Percentiles rank a stretch among this genome's conserved stretches.
Evolutionary conservation across 768 basidiomycete genomes (phyloP).

Genomic region (Leccinum arenicola): DNA sequence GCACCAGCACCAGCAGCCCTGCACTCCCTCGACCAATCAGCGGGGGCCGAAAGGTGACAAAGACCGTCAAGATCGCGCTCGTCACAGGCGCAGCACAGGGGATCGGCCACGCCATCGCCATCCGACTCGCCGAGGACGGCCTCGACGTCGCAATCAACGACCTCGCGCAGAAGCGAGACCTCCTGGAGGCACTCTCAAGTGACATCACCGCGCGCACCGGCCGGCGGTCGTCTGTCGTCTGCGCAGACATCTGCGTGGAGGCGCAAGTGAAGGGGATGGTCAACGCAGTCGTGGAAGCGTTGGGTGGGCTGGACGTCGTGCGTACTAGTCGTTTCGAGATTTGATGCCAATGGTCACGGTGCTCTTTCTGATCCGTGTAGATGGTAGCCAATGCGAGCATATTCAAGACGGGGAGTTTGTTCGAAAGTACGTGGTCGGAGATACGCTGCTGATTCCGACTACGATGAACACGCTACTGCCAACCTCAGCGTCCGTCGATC

Average conservation of each 20-base stretch:
- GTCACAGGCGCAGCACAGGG: conserved; percentile 46
- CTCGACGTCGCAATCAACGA: neutral
- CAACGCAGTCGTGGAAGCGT: neutral
- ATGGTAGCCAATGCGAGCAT: neutral
- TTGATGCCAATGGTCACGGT: neutral
- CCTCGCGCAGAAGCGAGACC: neutral
- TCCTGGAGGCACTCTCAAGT: neutral
- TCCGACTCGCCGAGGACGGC: conserved; percentile 30
- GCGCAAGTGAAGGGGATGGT: neutral
- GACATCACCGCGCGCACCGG: neutral
- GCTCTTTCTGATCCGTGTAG: neutral
- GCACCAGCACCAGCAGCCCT: no score
- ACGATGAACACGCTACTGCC: neutral
- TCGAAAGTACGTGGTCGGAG: neutral
- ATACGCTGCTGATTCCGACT: neutral
- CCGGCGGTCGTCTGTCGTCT: neutral
- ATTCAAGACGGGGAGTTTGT: neutral
- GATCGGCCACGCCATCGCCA: conserved; percentile 47
- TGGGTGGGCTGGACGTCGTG: neutral
- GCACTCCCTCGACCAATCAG: no score
- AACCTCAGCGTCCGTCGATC: conserved; percentile 25
- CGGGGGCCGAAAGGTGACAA: neutral
- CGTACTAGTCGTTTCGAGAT: neutral
- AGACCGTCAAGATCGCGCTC: conserved; percentile 30
- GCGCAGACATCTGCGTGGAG: neutral